These are phyloP conservation scores for Diaporthe citri DNA, from an alignment of 2,329 filamentous ascomycete species.

Conservation along the genomic window DNA sequence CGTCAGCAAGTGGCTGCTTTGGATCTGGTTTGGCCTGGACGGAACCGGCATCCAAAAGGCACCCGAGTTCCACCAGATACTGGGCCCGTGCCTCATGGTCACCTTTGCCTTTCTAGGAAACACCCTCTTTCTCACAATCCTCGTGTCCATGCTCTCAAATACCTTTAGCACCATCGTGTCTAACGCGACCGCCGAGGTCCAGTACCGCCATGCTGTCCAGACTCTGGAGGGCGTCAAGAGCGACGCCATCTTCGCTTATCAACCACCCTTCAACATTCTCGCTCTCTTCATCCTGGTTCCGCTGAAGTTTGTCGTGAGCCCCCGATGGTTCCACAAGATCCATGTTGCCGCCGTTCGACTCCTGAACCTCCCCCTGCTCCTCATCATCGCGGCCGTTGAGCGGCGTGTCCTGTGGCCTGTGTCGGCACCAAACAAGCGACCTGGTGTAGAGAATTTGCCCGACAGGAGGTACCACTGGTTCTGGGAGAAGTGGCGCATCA, in stretches of 20 bases:
- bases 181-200: constrained; percentile 85
- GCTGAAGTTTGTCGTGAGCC: constrained; percentile 81
- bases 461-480: constrained; percentile 59
- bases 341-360: constrained; percentile 82
- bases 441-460: background rate
- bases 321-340: constrained; percentile 91
- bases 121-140: constrained; percentile 88
- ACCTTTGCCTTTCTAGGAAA: constrained; percentile 89
- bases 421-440: constrained; percentile 40
- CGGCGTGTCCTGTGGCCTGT: constrained; percentile 74
- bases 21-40: constrained; percentile 92
- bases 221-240: constrained; percentile 89
- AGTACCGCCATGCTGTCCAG: constrained; percentile 83
- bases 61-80: constrained; percentile 80
- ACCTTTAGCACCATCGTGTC: constrained; percentile 83
- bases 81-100: constrained; percentile 85
- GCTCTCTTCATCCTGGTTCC: constrained; percentile 81
- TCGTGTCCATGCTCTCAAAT: constrained; percentile 88
- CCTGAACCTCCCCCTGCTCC: constrained; percentile 80
- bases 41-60: constrained; percentile 73
- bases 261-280: constrained; percentile 85
- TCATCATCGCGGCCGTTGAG: constrained; percentile 79
- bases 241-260: constrained; percentile 85
- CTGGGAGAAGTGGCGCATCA: constrained; percentile 77
- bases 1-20: constrained; percentile 92